Evolutionary conservation across 805 yeast species (phyloP), one percentile per base, ranked within the genome.

Genomic region (Metschnikowia cerradonensis): DNA sequence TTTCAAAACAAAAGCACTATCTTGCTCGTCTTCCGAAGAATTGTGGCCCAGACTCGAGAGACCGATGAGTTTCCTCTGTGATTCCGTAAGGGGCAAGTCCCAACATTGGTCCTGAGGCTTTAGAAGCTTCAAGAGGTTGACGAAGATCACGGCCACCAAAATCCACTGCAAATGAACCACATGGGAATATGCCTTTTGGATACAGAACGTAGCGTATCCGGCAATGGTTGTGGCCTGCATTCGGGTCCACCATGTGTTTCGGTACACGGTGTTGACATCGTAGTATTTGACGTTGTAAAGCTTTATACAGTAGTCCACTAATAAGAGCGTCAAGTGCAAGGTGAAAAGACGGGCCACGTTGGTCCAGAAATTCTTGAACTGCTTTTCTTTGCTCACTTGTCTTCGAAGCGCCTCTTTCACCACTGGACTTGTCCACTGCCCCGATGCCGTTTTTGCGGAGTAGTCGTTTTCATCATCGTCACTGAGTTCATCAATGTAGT

Each of bases 51-150:
- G 30, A n/a, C 52, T 44, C 40, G 55, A 52, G 30, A 80, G 66
- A 1, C 83, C 83, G 36, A 80, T 63, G 14, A 80, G 60, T 37
- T 64, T 62, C 43, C 83, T 62, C 60, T 80, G 84, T 22, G 65
- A 67, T 43, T 66, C 68, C 8, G 67, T 74, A 52, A 80, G 68
- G 2, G 82, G 82, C 51, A 80, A 65, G 58, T 80, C 84, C 34
- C 67, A 56, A 55, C 83, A 79, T 56, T 75, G 76, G 55, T 80
- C 83, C 52, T 69, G 73, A 1, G 78, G 74, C 53, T 67, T 71
- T 6, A 69, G 22, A 14, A 77, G 55, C 41, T 60, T 63, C 37
- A 67, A 52, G 3, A 64, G 30, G 20, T 73, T 62, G 2, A 62
- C 36, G 10, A 60, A 31, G 10, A 75, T 62, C 47, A 68, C 66